A percentile compares a stretch with the other conserved stretches of the same genome.
phyloP scores from a whole-genome alignment of 768 basidiomycete species.

The Albatrellus ellisii region DNA sequence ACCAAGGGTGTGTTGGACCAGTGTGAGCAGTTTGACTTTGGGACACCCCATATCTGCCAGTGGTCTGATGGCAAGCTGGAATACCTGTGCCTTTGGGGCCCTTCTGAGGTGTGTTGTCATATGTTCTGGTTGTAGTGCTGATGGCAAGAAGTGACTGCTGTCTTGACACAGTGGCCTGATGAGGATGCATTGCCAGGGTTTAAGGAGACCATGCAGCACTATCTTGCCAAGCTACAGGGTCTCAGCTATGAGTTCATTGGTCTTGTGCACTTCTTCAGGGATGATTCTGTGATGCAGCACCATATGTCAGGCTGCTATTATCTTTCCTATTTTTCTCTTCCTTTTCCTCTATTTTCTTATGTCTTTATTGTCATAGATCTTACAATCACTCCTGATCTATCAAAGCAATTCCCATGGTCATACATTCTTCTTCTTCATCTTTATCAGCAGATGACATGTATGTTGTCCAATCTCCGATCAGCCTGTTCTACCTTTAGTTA shows the following conservation, averaged over 20 bases:
- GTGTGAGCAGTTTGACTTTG: conserved; percentile 76
- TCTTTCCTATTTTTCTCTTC: too few species aligned
- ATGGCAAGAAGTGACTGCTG: not conserved
- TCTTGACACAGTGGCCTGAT: conserved; percentile 82
- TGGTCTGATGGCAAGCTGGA: conserved; percentile 57
- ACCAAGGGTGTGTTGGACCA: conserved; percentile 63
- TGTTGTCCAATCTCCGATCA: too few species aligned
- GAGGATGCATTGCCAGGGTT: conserved; percentile 65
- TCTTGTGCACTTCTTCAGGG: too few species aligned
- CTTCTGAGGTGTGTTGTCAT: conserved; percentile 43
- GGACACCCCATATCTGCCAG: conserved; percentile 44
- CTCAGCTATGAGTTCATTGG: conserved; percentile 49
- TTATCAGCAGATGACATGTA: too few species aligned
- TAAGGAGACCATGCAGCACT: conserved; percentile 37
- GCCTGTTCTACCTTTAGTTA: too few species aligned
- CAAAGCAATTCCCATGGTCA: too few species aligned
- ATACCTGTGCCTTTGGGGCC: conserved; percentile 61
- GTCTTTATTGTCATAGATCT: too few species aligned
- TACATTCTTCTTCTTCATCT: too few species aligned
- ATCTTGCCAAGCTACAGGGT: conserved; percentile 44
- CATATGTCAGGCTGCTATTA: too few species aligned
- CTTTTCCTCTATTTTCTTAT: too few species aligned
- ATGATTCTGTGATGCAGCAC: conserved; percentile 63
- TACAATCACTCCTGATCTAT: too few species aligned
- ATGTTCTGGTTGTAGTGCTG: not conserved